Percentiles rank a stretch among this genome's conserved stretches.
phyloP scores from a whole-genome alignment of 495 filamentous ascomycete genomes.

The Penicillium diatomitis region DNA sequence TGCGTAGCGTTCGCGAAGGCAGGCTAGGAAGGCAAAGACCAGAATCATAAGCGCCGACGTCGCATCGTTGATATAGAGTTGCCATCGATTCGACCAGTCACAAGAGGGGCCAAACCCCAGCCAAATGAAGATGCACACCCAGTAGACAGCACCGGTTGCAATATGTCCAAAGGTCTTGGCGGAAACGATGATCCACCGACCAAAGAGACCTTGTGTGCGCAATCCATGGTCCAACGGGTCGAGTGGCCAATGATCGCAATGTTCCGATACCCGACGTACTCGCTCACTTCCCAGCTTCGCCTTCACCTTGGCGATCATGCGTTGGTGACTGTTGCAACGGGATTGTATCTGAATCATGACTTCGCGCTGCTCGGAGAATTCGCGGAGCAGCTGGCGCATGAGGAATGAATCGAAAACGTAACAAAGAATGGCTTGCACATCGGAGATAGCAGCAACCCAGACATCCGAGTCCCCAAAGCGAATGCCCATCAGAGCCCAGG shows the following conservation, averaged over 20 bases:
- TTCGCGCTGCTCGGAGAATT: slow-evolving; percentile 14
- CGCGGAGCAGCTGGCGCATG: slow-evolving; percentile 29
- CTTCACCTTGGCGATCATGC: slow-evolving; percentile 19
- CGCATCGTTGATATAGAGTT: slow-evolving; percentile 32
- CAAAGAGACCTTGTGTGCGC: slow-evolving; percentile 10
- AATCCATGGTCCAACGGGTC: slow-evolving; percentile 6
- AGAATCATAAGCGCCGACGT: slow-evolving; percentile 28
- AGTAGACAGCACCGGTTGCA: slow-evolving; percentile 19
- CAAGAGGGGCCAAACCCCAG: slow-evolving; percentile 20
- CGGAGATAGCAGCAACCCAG: slow-evolving; percentile 30
- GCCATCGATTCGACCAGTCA: slow-evolving; percentile 24
- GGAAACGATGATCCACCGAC: slow-evolving; percentile 9
- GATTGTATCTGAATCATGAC: slow-evolving; percentile 22
- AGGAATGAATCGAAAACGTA: slow-evolving; percentile 32
- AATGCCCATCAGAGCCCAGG: slow-evolving; percentile 23
- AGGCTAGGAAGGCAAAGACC: slow-evolving; percentile 29
- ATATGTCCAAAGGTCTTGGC: slow-evolving; percentile 21
- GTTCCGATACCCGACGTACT: slow-evolving; percentile 1
- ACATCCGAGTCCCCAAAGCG: slow-evolving; percentile 17
- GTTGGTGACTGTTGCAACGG: slow-evolving; percentile 18
- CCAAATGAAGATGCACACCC: slow-evolving; percentile 29
- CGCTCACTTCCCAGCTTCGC: slow-evolving; percentile 9
- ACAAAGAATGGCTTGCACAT: slow-evolving; percentile 27
- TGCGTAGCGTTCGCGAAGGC: slow-evolving; percentile 27
- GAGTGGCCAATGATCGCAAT: slow-evolving; percentile 3